These are phyloP conservation scores for Carex parvula DNA, from an alignment of 176 grass and related monocot genomes.

Conservation along the genomic window DNA sequence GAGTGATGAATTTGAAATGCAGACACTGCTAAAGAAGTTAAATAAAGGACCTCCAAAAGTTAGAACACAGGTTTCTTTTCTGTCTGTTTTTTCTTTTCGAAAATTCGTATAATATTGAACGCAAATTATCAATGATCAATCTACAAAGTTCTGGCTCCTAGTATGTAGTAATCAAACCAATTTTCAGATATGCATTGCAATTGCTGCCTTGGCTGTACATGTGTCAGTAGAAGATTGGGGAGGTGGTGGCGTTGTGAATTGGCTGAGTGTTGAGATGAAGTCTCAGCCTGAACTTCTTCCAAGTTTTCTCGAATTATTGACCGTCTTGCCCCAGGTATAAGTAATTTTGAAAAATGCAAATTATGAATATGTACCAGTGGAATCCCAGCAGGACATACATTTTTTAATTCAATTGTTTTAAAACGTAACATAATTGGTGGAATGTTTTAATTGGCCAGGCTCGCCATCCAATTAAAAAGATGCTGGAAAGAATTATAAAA, in stretches of 20 bases:
- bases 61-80: conserved; percentile 75
- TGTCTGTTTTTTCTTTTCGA: not conserved
- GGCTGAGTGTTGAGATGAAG: conserved; percentile 89
- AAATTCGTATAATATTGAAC: conserved; percentile 13
- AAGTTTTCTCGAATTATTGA: conserved; percentile 89
- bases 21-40: conserved; percentile 82
- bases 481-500: not conserved
- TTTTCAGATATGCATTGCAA: conserved; percentile 94
- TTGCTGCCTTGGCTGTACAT: conserved; percentile 93
- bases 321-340: conserved; percentile 78
- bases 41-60: conserved; percentile 88
- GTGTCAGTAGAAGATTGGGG: conserved; percentile 95
- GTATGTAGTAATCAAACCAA: not conserved
- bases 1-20: conserved; percentile 21
- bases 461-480: not conserved
- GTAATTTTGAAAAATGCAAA: not conserved
- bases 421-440: not conserved
- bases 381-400: not conserved
- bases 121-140: conserved; percentile 18
- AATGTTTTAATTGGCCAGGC: not conserved
- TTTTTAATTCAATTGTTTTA: not conserved
- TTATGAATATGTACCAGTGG: not conserved
- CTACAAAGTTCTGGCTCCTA: not conserved
- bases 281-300: conserved; percentile 71
- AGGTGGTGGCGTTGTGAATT: conserved; percentile 87